phyloP scores from a whole-genome alignment of 1,139 yeast genomes.

The Saccharomyces hybrid region DNA sequence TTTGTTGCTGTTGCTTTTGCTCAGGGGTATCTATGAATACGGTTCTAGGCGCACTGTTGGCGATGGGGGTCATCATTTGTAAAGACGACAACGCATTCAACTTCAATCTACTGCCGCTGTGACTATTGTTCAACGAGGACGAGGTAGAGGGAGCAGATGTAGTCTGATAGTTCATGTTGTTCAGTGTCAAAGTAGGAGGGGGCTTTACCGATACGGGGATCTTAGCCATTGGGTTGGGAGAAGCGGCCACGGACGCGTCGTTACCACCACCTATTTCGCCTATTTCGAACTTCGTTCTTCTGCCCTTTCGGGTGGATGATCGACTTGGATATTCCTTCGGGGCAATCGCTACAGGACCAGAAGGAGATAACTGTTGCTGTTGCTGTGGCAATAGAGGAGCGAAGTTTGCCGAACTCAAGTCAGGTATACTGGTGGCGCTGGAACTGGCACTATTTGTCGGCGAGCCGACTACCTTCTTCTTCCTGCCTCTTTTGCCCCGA shows the following conservation, averaged over 20 bases:
- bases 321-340: not conserved
- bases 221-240: not conserved
- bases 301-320: not conserved
- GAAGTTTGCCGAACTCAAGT: not conserved
- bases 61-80: conserved; percentile 35
- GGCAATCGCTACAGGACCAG: not conserved
- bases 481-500: conserved; percentile 46
- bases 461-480: conserved; percentile 26
- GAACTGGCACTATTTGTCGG: not conserved
- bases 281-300: conserved; percentile 6
- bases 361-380: not conserved
- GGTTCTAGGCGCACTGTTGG: conserved; percentile 2
- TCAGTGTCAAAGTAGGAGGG: conserved; percentile 19
- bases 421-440: not conserved
- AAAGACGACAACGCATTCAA: conserved; percentile 32
- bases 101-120: conserved; percentile 17
- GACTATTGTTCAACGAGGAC: conserved; percentile 8
- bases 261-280: conserved; percentile 5
- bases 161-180: conserved; percentile 2
- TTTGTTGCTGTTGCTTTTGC: conserved; percentile 2
- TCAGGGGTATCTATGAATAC: conserved; percentile 1
- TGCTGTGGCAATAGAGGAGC: not conserved
- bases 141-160: conserved; percentile 3
- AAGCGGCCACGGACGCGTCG: not conserved
- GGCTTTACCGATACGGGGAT: conserved; percentile 9